Evolutionary conservation across 495 filamentous ascomycete species (phyloP).

Genomic region (Aspergillus nanangensis): DNA sequence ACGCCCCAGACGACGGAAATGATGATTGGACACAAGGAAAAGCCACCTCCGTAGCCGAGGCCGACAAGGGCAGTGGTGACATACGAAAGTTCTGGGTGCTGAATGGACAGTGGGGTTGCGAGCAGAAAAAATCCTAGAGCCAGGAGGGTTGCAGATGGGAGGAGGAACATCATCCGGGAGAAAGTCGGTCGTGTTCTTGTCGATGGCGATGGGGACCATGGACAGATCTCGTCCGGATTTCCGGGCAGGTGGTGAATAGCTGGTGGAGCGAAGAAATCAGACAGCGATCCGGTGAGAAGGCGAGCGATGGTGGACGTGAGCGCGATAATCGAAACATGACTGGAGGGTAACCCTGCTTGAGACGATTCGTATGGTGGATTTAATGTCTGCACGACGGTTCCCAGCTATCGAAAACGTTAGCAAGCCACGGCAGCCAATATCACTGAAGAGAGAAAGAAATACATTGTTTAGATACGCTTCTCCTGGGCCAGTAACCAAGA

Average conservation of each 20-base stretch:
- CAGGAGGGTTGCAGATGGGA: conserved; percentile 68
- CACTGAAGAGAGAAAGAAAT: conserved; percentile 1
- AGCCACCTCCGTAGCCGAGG: conserved; percentile 87
- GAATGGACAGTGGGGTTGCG: conserved; percentile 64
- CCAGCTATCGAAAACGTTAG: conserved; percentile 52
- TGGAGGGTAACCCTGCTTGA: conserved; percentile 62
- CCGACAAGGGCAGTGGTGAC: conserved; percentile 76
- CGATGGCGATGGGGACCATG: conserved; percentile 19
- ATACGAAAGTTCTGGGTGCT: conserved; percentile 67
- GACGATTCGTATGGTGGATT: conserved; percentile 58
- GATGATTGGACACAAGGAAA: conserved; percentile 85
- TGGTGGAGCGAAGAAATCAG: conserved; percentile 79
- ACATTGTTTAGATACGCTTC: conserved; percentile 97
- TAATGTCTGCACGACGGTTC: conserved; percentile 85
- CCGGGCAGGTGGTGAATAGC: conserved; percentile 34
- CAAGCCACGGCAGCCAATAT: background rate
- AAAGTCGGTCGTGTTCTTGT: conserved; percentile 43
- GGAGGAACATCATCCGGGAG: conserved; percentile 75
- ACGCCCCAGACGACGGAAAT: conserved; percentile 95
- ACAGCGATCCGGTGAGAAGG: conserved; percentile 77
- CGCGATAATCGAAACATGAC: conserved; percentile 87
- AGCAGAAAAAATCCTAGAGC: conserved; percentile 73
- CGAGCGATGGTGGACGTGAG: conserved; percentile 87
- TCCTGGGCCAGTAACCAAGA: conserved; percentile 88
- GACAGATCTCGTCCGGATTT: conserved; percentile 26